Percentiles rank a stretch among this genome's conserved stretches.
These are phyloP conservation scores for Spathaspora arborariae DNA, from an alignment of 805 yeast species.

Conservation along the genomic window DNA sequence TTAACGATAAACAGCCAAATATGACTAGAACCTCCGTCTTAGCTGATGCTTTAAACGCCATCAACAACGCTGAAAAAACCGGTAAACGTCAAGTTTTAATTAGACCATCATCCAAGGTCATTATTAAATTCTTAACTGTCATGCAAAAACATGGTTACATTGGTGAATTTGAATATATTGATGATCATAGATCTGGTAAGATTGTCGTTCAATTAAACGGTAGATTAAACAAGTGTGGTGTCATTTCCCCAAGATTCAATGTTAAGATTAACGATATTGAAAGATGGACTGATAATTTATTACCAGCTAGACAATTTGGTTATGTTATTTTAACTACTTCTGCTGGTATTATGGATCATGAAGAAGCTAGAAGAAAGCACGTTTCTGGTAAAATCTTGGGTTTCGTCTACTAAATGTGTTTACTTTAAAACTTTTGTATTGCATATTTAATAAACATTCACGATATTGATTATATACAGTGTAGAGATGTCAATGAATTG, in stretches of 20 bases:
- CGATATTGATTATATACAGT: not conserved
- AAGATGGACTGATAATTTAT: slow-evolving; percentile 97
- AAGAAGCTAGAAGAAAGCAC: slow-evolving; percentile 99
- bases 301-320: slow-evolving; percentile 99
- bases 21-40: slow-evolving; percentile 98
- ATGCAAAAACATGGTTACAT: slow-evolving; percentile 99
- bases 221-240: slow-evolving; percentile 98
- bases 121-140: slow-evolving; percentile 93
- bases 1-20: slow-evolving; percentile 20
- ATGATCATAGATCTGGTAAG: slow-evolving; percentile 99
- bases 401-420: slow-evolving; percentile 73
- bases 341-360: slow-evolving; percentile 99
- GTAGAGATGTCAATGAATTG: not conserved
- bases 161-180: slow-evolving; percentile 97
- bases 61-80: slow-evolving; percentile 98
- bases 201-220: slow-evolving; percentile 95
- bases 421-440: not conserved
- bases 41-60: slow-evolving; percentile 97
- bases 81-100: slow-evolving; percentile 98
- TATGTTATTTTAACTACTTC: slow-evolving; percentile 96
- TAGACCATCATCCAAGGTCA: slow-evolving; percentile 98
- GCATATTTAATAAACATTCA: slow-evolving; percentile 5
- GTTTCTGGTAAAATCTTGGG: slow-evolving; percentile 98
- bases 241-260: slow-evolving; percentile 97
- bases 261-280: slow-evolving; percentile 92